These are phyloP conservation scores for Trametopsis cervina DNA, from an alignment of 768 basidiomycete species.

Conservation along the genomic window DNA sequence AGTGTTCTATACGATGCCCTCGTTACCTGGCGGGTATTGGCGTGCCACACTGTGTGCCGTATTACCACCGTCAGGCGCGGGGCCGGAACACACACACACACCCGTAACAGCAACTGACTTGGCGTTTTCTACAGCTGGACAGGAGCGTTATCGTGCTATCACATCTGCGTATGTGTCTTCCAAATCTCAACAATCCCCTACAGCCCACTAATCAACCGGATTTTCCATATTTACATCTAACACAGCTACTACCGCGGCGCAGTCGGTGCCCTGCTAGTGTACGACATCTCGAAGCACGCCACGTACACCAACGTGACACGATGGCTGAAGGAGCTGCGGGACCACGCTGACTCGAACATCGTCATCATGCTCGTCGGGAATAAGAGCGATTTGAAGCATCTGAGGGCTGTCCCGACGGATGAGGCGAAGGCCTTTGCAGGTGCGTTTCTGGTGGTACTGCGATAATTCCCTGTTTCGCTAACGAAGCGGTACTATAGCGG, in stretches of 20 bases:
- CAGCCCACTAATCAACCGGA: no score
- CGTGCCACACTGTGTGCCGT: no score
- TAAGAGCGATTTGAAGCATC: conserved; percentile 98
- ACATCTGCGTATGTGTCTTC: conserved; percentile 77
- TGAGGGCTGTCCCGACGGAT: conserved; percentile 93
- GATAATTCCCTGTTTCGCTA: no score
- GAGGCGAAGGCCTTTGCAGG: conserved; percentile 91
- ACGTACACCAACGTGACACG: conserved; percentile 92
- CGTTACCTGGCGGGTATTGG: no score
- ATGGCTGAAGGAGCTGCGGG: conserved; percentile 96
- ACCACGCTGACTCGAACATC: conserved; percentile 90
- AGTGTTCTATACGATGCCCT: no score
- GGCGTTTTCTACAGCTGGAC: conserved; percentile 73
- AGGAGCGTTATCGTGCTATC: conserved; percentile 96
- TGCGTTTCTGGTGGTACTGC: no score
- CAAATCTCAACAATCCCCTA: no score
- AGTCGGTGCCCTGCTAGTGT: conserved; percentile 86
- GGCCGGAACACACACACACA: no score
- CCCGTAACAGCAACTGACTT: no score
- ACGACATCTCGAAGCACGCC: conserved; percentile 90
- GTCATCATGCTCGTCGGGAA: conserved; percentile 97
- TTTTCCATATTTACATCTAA: no score
- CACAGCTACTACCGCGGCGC: conserved; percentile 95
- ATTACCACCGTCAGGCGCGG: no score
- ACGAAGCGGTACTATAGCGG: conserved; percentile 56